phyloP scores from a whole-genome alignment of 2,329 filamentous ascomycete genomes.

The Dothideomycetes sp. region DNA sequence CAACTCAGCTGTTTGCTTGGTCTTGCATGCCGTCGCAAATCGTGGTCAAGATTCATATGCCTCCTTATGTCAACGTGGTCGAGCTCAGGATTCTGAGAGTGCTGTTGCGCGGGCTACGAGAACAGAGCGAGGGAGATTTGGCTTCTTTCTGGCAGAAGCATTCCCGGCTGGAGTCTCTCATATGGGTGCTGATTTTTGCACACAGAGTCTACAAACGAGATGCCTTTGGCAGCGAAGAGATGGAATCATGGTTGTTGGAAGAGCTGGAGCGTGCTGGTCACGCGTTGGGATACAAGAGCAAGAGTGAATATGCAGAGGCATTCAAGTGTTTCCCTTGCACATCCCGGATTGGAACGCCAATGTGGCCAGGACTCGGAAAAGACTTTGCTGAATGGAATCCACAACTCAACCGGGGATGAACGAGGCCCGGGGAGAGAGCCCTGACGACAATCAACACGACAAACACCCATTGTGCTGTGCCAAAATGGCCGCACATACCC shows the following conservation, averaged over 20 bases:
- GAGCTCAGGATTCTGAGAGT: background rate
- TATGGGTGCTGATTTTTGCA: background rate
- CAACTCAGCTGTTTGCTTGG: background rate
- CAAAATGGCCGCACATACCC: no score
- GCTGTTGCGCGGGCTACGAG: background rate
- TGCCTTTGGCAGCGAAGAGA: background rate
- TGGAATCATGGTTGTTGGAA: background rate
- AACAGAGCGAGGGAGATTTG: background rate
- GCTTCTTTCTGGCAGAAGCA: background rate
- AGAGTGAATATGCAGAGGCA: background rate
- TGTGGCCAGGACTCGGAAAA: background rate
- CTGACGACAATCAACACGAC: no score
- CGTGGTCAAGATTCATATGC: background rate
- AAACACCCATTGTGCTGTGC: no score
- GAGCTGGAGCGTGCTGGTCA: background rate
- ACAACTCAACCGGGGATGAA: no score
- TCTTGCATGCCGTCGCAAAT: background rate
- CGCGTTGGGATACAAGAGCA: background rate
- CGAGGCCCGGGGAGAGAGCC: no score
- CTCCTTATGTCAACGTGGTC: background rate
- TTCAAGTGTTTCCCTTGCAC: background rate
- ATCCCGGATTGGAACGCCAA: background rate
- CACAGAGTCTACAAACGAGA: background rate
- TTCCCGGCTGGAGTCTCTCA: background rate
- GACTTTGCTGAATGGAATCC: background rate